These are phyloP conservation scores for Colletotrichum siamense DNA, from an alignment of 2,329 filamentous ascomycete species.

Conservation along the genomic window DNA sequence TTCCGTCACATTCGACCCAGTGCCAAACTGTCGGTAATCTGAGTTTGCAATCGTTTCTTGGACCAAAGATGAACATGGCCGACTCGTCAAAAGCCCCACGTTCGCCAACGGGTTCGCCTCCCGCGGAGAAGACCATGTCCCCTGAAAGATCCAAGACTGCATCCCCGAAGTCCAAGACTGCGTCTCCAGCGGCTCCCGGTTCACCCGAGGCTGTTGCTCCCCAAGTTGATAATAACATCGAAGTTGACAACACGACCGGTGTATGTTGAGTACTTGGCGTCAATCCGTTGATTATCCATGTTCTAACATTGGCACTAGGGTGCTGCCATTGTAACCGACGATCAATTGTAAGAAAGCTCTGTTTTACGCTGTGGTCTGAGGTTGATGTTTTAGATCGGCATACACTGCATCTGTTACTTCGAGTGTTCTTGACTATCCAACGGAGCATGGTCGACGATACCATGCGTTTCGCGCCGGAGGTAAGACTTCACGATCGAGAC, in stretches of 20 bases:
- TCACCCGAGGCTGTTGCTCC: not conserved
- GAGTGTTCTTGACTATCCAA: not conserved
- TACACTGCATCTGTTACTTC: not conserved
- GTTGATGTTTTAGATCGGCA: not conserved
- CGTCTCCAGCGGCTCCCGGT: not conserved
- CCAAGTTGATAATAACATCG: not conserved
- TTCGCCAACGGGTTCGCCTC: not conserved
- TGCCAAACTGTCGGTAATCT: not conserved
- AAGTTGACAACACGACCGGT: not conserved
- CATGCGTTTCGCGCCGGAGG: constrained; percentile 9
- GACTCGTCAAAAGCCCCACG: not conserved
- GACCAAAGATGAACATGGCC: not conserved
- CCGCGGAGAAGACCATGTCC: not conserved
- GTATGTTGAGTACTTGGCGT: not conserved
- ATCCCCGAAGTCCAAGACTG: not conserved
- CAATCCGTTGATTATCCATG: not conserved
- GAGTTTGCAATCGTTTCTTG: not conserved
- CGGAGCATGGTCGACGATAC: constrained; percentile 7
- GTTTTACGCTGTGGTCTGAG: not conserved
- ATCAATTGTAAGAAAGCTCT: not conserved
- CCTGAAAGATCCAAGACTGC: not conserved
- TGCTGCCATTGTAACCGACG: not conserved
- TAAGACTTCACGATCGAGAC: not conserved
- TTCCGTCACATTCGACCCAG: not conserved
- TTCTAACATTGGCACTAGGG: not conserved